Base-by-base conservation (phyloP, 306 rosid species). In the Rosa lucieae region DNA sequence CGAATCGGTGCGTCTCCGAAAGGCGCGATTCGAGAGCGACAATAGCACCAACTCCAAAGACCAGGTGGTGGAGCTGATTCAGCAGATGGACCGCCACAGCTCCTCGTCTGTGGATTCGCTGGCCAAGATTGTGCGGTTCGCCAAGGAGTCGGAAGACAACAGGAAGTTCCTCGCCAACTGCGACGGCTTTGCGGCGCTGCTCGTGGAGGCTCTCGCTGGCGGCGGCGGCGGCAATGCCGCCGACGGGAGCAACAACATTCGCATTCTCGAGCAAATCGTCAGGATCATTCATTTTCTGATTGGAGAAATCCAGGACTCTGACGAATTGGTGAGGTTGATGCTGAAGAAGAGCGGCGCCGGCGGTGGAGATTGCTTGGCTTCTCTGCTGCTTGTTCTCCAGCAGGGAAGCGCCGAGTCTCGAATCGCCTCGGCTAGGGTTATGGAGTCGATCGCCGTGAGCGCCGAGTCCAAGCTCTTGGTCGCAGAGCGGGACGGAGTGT, bases 401-500 rank as follows among this genome's bases (percentile, higher is more conserved):
- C 82, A 69, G 67, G 98, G 93, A 40, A 87, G 81, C 76, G 29
- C 32, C 3, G 91, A 84, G 23, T 79, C 93, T 1, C 82, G 78
- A 39, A 81, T 86, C 18, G 91, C 89, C 0, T 85, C 97, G 17
- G 89, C 83, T 37, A 88, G 83, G 77, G 71, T 93, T 48, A 44
- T 95, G 81, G 90, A 82, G 67, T 61, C 79, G 43, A 42, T 88
- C 48, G 90, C 97, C 5, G 65, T 67, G 14, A 89, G 90, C 73
- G 79, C 83, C 1, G 97, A 91, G 51, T 78, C 97, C 32, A 95
- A 92, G 86, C 83, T 86, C n/a, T 21, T 78, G 39, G 82, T 95
- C 17, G 92, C 89, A 6, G 95, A 83, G 52, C 89, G 83, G 8
- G 95, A 91, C 4, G 97, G 92, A 59, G 13, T 92, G 1, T 8